Percentiles rank a stretch among this genome's conserved stretches.
phyloP scores from a whole-genome alignment of 345 rosid genomes.

The Sonneratia caseolaris region DNA sequence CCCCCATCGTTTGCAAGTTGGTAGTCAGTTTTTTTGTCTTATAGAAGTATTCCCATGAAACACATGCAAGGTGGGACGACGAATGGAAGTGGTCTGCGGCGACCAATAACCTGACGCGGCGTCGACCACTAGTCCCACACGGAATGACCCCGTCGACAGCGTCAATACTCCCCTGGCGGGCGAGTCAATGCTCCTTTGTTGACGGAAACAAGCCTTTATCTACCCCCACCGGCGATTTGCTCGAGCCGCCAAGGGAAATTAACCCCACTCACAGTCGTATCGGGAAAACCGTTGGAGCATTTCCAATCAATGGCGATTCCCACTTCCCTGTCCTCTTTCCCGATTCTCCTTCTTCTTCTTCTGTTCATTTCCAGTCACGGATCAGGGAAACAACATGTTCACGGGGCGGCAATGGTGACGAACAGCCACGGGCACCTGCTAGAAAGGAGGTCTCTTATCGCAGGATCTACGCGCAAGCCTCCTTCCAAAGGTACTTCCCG shows the following conservation, averaged over 20 bases:
- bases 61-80: no score
- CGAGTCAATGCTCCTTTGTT: no score
- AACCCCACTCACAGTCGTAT: background rate
- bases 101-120: no score
- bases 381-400: background rate
- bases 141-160: no score
- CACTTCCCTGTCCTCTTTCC: background rate
- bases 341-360: background rate
- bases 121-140: no score
- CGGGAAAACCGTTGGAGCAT: background rate
- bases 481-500: background rate
- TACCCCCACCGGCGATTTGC: no score
- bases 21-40: no score
- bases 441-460: background rate
- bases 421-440: background rate
- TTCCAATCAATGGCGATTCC: background rate
- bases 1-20: no score
- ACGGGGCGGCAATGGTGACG: constrained; percentile 1
- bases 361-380: background rate
- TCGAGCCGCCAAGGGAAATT: background rate
- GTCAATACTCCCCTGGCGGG: no score
- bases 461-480: background rate
- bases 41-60: no score
- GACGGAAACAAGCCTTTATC: no score
- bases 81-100: no score